Percentiles rank a stretch among this genome's conserved stretches.
phyloP scores from a whole-genome alignment of 2,329 filamentous ascomycete genomes.

The Aspergillus costaricaensis region DNA sequence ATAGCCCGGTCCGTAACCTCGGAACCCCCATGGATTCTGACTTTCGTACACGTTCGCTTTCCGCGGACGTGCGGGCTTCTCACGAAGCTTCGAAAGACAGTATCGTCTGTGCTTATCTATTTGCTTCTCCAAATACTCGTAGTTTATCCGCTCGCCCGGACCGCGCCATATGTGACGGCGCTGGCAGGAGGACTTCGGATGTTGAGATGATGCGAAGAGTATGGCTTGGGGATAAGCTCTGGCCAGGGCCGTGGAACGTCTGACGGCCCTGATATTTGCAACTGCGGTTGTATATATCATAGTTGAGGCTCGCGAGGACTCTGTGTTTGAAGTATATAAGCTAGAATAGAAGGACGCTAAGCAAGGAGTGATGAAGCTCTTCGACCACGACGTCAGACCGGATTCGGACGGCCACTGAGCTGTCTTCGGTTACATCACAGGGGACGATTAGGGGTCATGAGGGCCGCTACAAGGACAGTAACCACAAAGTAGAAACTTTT shows the following conservation, averaged over 20 bases:
- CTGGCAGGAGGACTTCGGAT: slow-evolving; percentile 4
- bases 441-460: neutral
- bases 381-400: neutral
- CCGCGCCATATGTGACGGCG: slow-evolving; percentile 14
- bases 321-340: neutral
- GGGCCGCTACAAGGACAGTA: neutral
- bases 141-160: slow-evolving; percentile 5
- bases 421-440: slow-evolving; percentile 1
- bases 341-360: neutral
- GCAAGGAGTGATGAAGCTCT: neutral
- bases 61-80: neutral
- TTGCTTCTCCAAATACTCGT: neutral
- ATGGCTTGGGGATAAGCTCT: neutral
- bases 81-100: neutral
- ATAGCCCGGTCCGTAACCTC: slow-evolving; percentile 16
- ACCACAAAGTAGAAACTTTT: neutral
- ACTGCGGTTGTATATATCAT: neutral
- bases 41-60: slow-evolving; percentile 7
- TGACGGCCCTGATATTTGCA: neutral
- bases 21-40: slow-evolving; percentile 19
- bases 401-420: neutral
- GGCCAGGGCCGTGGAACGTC: neutral
- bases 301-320: neutral
- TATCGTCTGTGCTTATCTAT: slow-evolving; percentile 9
- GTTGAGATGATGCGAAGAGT: neutral